Evolutionary conservation across 805 yeast genomes (phyloP), one percentile per base, ranked within the genome.

Genomic region (Cephaloascus fragrans): DNA sequence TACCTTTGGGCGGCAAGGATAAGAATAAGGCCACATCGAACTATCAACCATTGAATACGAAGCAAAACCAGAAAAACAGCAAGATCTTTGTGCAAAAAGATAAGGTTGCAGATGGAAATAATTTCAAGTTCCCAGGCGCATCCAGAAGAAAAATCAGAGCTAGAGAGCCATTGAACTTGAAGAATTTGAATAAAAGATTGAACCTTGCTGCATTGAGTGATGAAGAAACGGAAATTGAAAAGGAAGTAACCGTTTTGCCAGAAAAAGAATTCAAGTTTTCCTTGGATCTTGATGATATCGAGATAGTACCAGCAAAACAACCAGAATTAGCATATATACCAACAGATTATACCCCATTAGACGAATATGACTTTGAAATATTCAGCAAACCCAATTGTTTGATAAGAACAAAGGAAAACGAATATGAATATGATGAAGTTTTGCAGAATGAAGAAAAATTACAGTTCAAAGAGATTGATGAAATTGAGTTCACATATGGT

Each of bases 271-370:
- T 42, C 18, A 43, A 46, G 8, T 36, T 39, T 9, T 32, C 26
- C 17, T 43, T 41, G 14, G 55, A 57, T 28, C 68, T 62, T 19
- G 57, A 57, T 33, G 73, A 69, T 38, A 59, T 77, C n/a, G 84
- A 78, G 44, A 51, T 53, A 32, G 67, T 67, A 18, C 73, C 82
- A 4, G 51, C 54, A 18, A 52, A 49, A 28, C 56, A 53, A 20
- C 56, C 56, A 3, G 69, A 63, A 18, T 44, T 65, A 18, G 64
- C 68, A 2, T 66, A 70, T 42, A 51, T 59, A 4, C 81, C 82
- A 19, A 47, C 58, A 44, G 68, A 66, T 32, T 56, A 65, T 44
- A 65, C 64, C n/a, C 66, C 69, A 1, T 56, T 71, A 23, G 49
- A 57, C 9, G 47, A 52, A n/a, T 43, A 41, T 14, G 51, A 53